Base-by-base conservation (phyloP, 495 filamentous ascomycete genomes). In the Penicillium lagena region DNA sequence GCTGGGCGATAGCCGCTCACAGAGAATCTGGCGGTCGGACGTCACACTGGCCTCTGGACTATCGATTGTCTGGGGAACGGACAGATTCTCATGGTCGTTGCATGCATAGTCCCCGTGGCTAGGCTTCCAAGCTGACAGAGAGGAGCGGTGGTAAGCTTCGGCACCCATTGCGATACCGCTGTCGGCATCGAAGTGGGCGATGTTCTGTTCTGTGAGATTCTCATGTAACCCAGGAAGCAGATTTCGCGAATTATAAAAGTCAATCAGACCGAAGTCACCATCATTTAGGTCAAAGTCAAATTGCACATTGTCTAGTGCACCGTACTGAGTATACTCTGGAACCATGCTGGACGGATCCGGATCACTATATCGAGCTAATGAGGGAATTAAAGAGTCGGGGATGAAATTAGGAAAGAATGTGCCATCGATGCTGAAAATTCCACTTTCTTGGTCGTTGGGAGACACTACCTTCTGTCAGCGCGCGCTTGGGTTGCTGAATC, bases 261-360 rank as follows among this genome's bases (percentile, higher is more conserved):
- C 72, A 1, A 85, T 68, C 11, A 80, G 59, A 0, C 70, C 69
- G 46, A 82, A 77, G 46, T 85, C 82, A 5, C 78, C 62, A 13
- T 81, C 79, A 17, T 77, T 81, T 12, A 83, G 63, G 30, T 82
- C 77, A 12, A 83, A 66, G 45, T 76, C 73, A 31, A 70, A 62
- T 37, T 79, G 66, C 7, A 78, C 68, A 39, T 72, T 74, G 17
- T 62, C 63, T 35, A 59, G 48, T 2, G 56, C 43, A 3, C 53
- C 51, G 32, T 54, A 57, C 12, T 62, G 57, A 2, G 50, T 54
- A 35, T 60, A 60, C 9, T 65, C 62, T 30, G 55, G 51, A 0
- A 59, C 44, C 14, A 54, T 12, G 17, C 42, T 56, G 4, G 51
- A 49, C 0, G 56, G 52, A 13, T 65, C 56, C 0, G 56, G 42